These are phyloP conservation scores for Hevea brasiliensis DNA, from an alignment of 345 rosid genomes.

Conservation along the genomic window DNA sequence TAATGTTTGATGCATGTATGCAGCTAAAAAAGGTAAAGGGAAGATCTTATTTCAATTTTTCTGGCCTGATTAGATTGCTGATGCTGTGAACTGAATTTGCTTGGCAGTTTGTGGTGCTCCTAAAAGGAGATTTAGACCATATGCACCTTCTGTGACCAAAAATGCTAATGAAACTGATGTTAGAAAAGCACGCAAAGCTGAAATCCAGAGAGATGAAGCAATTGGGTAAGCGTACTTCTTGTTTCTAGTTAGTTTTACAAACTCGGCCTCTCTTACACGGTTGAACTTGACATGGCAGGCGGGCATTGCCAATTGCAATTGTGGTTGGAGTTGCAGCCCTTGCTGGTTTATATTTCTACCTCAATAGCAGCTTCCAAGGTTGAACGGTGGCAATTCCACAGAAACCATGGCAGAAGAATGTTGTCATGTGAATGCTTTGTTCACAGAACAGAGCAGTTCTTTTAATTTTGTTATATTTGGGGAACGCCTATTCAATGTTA, in stretches of 20 bases:
- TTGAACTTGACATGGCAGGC: constrained; percentile 51
- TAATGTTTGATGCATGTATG: background rate
- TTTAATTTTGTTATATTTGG: constrained; percentile 18
- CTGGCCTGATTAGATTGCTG: background rate
- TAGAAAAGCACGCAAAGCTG: constrained; percentile 76
- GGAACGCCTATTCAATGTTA: background rate
- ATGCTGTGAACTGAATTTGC: background rate
- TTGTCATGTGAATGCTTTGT: constrained; percentile 3
- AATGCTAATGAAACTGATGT: constrained; percentile 55
- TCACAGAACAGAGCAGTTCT: background rate
- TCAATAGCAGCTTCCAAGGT: constrained; percentile 46
- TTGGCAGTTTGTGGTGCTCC: constrained; percentile 94
- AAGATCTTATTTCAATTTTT: too few species aligned
- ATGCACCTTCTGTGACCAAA: constrained; percentile 58
- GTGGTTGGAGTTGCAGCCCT: constrained; percentile 66
- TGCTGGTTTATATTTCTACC: constrained; percentile 74
- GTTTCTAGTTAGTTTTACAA: background rate
- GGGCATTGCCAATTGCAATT: constrained; percentile 67
- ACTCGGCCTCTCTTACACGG: background rate
- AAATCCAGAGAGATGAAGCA: constrained; percentile 67
- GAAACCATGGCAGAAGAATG: background rate
- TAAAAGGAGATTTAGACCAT: constrained; percentile 77
- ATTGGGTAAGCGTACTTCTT: constrained; percentile 48
- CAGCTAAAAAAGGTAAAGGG: background rate
- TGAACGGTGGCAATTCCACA: background rate